Percentiles rank a stretch among this genome's conserved stretches.
Conservation (phyloP, 257 asterid genomes). For the Eucommia ulmoides region DNA sequence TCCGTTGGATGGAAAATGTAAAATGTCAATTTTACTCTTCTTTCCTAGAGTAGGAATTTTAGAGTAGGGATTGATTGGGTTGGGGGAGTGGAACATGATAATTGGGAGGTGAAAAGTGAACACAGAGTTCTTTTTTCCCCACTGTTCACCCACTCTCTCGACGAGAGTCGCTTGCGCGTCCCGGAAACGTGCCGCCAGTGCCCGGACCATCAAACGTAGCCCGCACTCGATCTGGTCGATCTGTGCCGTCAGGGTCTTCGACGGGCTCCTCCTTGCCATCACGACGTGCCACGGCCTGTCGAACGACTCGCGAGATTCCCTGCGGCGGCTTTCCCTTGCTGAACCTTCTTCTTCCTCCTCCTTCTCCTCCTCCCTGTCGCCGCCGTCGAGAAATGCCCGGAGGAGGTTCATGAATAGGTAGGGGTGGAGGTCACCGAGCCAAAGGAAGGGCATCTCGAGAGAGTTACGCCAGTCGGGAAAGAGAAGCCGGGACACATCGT, state of each 20-base stretch:
- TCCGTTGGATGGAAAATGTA: too few species aligned
- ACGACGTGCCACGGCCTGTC: conserved; percentile 36
- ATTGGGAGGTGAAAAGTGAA: too few species aligned
- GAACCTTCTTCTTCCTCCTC: conserved; percentile 2
- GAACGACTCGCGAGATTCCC: conserved; percentile 5
- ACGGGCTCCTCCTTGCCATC: conserved; percentile 52
- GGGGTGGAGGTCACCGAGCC: conserved; percentile 85
- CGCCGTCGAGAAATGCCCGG: conserved; percentile 54
- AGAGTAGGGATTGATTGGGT: too few species aligned
- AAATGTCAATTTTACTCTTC: too few species aligned
- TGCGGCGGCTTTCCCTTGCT: not conserved
- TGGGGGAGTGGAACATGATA: too few species aligned
- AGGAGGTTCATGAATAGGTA: conserved; percentile 81
- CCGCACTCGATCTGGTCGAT: conserved; percentile 82
- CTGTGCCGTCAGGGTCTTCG: conserved; percentile 27
- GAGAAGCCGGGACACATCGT: conserved; percentile 47
- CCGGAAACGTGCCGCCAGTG: conserved; percentile 52
- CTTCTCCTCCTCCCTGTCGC: conserved; percentile 12
- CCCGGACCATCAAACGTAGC: conserved; percentile 83
- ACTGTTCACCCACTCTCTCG: conserved; percentile 29
- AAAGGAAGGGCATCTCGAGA: conserved; percentile 77
- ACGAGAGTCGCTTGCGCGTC: conserved; percentile 42
- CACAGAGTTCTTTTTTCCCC: too few species aligned
- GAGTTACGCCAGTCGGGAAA: conserved; percentile 65
- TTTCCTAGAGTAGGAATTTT: too few species aligned